Percentiles rank a stretch among this genome's conserved stretches.
These are phyloP conservation scores for Leccinum huronense DNA, from an alignment of 1,284 basidiomycete genomes.

Conservation along the genomic window DNA sequence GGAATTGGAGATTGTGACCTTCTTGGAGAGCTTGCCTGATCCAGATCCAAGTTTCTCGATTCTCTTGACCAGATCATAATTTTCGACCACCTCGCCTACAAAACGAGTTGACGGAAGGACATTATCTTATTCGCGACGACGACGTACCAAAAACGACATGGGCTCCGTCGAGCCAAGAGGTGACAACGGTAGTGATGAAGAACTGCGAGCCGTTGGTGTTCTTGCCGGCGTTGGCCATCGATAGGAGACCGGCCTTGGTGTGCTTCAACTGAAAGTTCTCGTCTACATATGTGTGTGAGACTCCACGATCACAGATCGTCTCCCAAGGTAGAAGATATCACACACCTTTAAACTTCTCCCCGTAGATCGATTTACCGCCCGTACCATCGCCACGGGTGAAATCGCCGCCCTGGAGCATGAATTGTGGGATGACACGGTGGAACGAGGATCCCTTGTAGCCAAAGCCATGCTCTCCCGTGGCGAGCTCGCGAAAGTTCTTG, in stretches of 20 bases:
- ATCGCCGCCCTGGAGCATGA: constrained; percentile 70
- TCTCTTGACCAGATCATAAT: constrained; percentile 57
- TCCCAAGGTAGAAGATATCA: neutral
- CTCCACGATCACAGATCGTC: neutral
- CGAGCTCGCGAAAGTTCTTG: constrained; percentile 89
- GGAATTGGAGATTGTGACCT: constrained; percentile 51
- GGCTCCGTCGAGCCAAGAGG: constrained; percentile 71
- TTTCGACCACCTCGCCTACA: constrained; percentile 62
- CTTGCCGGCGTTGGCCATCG: constrained; percentile 85
- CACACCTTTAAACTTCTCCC: constrained; percentile 72
- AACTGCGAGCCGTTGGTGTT: constrained; percentile 62
- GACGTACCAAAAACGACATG: constrained; percentile 79
- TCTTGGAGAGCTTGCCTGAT: constrained; percentile 46
- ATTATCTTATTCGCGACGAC: neutral
- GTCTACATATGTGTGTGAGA: constrained; percentile 44
- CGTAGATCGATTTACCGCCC: constrained; percentile 91
- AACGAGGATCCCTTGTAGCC: constrained; percentile 68
- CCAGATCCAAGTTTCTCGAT: constrained; percentile 62
- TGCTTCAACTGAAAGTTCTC: constrained; percentile 87
- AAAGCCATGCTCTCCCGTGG: constrained; percentile 72
- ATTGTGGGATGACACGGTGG: constrained; percentile 76
- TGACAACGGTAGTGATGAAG: constrained; percentile 71
- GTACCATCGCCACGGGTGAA: constrained; percentile 79
- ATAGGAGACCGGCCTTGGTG: constrained; percentile 78
- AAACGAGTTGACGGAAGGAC: neutral